Evolutionary conservation across 1,284 basidiomycete genomes (phyloP), one percentile per base, ranked within the genome.

Genomic region (Phenoliferia sp.): DNA sequence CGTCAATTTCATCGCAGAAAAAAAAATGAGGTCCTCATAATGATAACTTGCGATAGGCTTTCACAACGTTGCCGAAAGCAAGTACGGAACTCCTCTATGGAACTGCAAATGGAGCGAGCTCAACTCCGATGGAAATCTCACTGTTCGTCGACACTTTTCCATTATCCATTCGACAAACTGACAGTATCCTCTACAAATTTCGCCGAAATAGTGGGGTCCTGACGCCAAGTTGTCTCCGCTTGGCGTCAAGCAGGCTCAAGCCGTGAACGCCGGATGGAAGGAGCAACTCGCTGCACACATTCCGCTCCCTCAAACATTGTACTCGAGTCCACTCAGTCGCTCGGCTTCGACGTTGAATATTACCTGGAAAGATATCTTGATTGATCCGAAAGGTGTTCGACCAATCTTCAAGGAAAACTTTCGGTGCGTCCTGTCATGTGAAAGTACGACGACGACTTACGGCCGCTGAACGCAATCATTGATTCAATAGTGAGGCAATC

Each of bases 201-300:
- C 2, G 17, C 7, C 2, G n/a, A n/a, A 31, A 34, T 59, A 48
- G 52, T 76, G 77, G 58, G 64, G 68, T 85, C 88, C 92, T 19
- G 92, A 94, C 77, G 85, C 91, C 0, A 81, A 84, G 34, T 84
- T 94, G 32, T 93, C 91, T 0, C 77, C 81, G 0, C 76, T 86
- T 3, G 91, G 91, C 0, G 80, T 85, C 57, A 70, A 78, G 0
- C 90, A 94, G 79, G 91, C 90, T 76, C 22, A 32, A 26, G 80
- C 72, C 32, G 85, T 86, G 0, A 82, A 84, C 31, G 73, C 70
- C 0, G 83, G 82, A 2, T 94, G 90, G 90, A 78, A 80, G 62
- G 70, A 77, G 4, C 88, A 94, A 77, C 75, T 82, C 0, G 63
- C 73, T 0, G 70, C 78, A 12, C 84, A 83, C 5, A 82, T 89